Percentiles rank a stretch among this genome's conserved stretches.
Evolutionary conservation across 495 filamentous ascomycete genomes (phyloP).

Genomic region (Lophiotrema nucula): DNA sequence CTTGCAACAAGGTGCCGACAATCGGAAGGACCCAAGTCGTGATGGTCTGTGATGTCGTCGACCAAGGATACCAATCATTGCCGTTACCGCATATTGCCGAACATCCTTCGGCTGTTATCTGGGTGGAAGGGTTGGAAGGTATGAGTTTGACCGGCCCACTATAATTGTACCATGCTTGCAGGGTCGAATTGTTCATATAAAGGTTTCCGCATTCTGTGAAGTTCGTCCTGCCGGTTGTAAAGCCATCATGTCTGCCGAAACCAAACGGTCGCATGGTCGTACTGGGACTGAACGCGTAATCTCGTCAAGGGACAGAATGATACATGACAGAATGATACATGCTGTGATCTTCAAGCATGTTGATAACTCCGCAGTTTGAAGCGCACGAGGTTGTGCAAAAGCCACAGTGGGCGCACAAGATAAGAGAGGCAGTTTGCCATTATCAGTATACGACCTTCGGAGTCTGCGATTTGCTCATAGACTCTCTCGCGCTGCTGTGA

Average conservation of each 20-base stretch:
- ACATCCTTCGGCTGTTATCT: constrained; percentile 37
- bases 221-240: constrained; percentile 20
- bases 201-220: constrained; percentile 29
- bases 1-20: constrained; percentile 47
- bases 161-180: constrained; percentile 21
- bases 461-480: constrained; percentile 23
- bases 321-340: not conserved
- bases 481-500: no score
- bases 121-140: constrained; percentile 21
- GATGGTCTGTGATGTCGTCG: constrained; percentile 40
- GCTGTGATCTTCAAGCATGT: not conserved
- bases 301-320: not conserved
- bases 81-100: constrained; percentile 37
- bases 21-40: constrained; percentile 51
- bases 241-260: no score
- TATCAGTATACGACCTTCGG: not conserved
- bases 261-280: no score
- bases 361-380: not conserved
- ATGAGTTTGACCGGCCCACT: constrained; percentile 27
- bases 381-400: not conserved
- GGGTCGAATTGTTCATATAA: constrained; percentile 12
- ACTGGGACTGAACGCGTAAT: not conserved
- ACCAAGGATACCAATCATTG: constrained; percentile 39
- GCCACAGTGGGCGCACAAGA: not conserved
- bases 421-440: not conserved